Percentiles rank a stretch among this genome's conserved stretches.
phyloP scores from a whole-genome alignment of 2,329 filamentous ascomycete genomes.

The Falciphora oryzae region DNA sequence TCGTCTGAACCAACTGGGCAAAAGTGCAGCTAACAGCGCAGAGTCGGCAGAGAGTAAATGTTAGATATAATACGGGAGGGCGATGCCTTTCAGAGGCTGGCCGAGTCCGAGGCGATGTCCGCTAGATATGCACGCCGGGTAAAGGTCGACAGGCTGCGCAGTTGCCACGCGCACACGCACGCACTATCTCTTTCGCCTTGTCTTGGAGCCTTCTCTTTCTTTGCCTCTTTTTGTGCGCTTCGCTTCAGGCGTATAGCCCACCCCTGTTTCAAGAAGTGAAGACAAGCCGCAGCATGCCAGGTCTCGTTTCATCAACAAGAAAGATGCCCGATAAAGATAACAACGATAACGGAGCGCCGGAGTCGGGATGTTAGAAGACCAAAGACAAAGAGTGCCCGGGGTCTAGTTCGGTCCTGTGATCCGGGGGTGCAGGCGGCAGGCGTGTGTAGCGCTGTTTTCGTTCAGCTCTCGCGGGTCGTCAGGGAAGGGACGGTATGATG shows the following conservation, averaged over 20 bases:
- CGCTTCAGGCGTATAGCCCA: neutral
- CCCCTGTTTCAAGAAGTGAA: neutral
- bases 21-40: neutral
- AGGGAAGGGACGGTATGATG: neutral
- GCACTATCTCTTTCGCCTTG: neutral
- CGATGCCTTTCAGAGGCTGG: neutral
- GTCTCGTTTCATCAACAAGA: neutral
- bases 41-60: neutral
- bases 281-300: neutral
- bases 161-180: neutral
- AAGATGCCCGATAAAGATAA: neutral
- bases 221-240: neutral
- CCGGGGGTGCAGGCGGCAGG: neutral
- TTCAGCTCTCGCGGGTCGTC: neutral
- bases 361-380: no score
- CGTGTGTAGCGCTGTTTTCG: neutral
- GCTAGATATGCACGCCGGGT: neutral
- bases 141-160: neutral
- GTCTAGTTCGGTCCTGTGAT: neutral
- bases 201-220: neutral
- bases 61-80: neutral
- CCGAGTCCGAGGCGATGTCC: neutral
- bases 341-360: neutral
- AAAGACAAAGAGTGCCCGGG: neutral
- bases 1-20: neutral